Conservation (phyloP, 768 basidiomycete genomes). For the Lentinula edodes region DNA sequence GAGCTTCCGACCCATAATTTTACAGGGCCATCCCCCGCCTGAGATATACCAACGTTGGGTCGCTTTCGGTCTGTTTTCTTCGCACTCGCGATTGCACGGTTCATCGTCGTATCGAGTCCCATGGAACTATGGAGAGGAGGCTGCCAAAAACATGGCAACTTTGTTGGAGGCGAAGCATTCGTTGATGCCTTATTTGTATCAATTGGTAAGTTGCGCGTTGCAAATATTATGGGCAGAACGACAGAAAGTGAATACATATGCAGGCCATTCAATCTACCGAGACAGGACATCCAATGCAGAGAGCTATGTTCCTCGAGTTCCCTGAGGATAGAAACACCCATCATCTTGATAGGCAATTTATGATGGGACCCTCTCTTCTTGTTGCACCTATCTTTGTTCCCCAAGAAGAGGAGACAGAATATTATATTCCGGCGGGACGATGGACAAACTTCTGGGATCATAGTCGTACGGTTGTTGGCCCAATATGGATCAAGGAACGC, state of each 20-base stretch:
- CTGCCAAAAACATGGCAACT: constrained; percentile 55
- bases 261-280: constrained; percentile 48
- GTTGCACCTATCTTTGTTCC: constrained; percentile 60
- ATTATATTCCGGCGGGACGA: constrained; percentile 54
- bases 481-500: constrained; percentile 55
- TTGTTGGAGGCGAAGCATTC: constrained; percentile 61
- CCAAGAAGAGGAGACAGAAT: constrained; percentile 46
- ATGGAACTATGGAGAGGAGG: constrained; percentile 72
- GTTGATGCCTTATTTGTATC: constrained; percentile 70
- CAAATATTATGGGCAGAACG: neutral
- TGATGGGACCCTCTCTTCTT: constrained; percentile 47
- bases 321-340: constrained; percentile 54
- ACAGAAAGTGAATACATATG: neutral
- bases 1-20: neutral
- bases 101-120: constrained; percentile 72
- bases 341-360: constrained; percentile 45
- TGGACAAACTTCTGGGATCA: constrained; percentile 62
- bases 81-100: constrained; percentile 71
- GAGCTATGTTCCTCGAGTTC: constrained; percentile 68
- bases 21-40: constrained; percentile 56
- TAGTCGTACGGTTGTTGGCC: constrained; percentile 48
- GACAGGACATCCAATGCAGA: constrained; percentile 51
- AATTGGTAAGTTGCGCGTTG: constrained; percentile 31
- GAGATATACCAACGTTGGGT: constrained; percentile 75
- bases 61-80: constrained; percentile 71